Base-by-base conservation (phyloP, 1,139 yeast species). In the Scheffersomyces segobiensis region DNA sequence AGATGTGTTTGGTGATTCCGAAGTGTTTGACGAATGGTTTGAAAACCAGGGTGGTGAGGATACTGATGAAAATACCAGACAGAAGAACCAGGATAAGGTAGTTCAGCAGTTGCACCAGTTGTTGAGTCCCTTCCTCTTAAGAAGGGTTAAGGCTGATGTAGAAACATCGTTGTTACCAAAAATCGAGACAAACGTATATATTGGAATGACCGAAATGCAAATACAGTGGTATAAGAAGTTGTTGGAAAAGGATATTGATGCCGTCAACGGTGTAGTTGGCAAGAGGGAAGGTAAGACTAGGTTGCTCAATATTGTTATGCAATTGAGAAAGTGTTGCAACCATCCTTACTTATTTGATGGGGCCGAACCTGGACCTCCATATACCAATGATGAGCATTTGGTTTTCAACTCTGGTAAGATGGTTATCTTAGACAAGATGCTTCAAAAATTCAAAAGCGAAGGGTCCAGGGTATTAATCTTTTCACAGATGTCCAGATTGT, bases 291-390 rank as follows among this genome's bases (percentile, higher is more conserved):
- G 96, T 10, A 93, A 93, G 70, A 93, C 98, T 1, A 82, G 98
- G 58, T 79, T 95, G 60, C 79, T 95, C 56, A 95, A 95, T 68
- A 93, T 95, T 67, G 98, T 95, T 19, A 95, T 95, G 99, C 99
- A 95, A 73, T 80, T 95, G 63, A 84, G 98, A 66, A 95, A 95
- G 73, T 95, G 98, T 73, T 95, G 98, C 73, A 95, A 95, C 69
- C 99, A 95, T 74, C 99, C 99, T 0, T 95, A 95, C 72, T 78
- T 95, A 55, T 95, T 95, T 68, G 98, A 95, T 71, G 98, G 99
- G 50, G 99, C 99, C 0, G 99, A 95, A 72, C 98, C 98, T 0
- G 99, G 99, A 10, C 99, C 99, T 3, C 99, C 99, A 0, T 95
- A 84, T 70, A 93, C 98, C 2, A 95, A 97, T 0, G 99, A 93